A percentile compares a stretch with the other conserved stretches of the same genome.
phyloP scores from a whole-genome alignment of 2,329 filamentous ascomycete genomes.

The Tolypocladium capitatum region DNA sequence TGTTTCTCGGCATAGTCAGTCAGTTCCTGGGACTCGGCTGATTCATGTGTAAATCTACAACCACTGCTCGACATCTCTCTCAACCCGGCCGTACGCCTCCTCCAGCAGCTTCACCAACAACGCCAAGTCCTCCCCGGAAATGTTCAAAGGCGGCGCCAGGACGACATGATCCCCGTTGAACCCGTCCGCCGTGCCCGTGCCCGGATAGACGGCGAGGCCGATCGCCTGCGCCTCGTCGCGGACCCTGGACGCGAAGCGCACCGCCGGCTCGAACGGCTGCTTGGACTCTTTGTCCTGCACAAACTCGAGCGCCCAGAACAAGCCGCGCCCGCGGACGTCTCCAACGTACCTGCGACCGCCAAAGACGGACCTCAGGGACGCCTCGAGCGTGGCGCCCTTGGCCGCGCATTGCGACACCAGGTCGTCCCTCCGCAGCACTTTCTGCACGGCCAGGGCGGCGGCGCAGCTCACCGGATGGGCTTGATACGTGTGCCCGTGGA shows the following conservation, averaged over 20 bases:
- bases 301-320: slow-evolving; percentile 36
- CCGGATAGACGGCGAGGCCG: slow-evolving; percentile 44
- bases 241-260: slow-evolving; percentile 15
- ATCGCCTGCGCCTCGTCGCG: slow-evolving; percentile 16
- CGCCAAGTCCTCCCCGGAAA: slow-evolving; percentile 24
- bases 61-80: background rate
- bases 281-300: slow-evolving; percentile 21
- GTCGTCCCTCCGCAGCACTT: slow-evolving; percentile 40
- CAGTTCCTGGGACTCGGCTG: too few species aligned
- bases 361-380: slow-evolving; percentile 28
- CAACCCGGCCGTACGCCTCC: slow-evolving; percentile 4
- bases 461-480: slow-evolving; percentile 46
- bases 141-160: slow-evolving; percentile 57
- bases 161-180: slow-evolving; percentile 55
- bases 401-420: slow-evolving; percentile 43
- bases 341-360: slow-evolving; percentile 37
- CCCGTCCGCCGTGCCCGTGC: slow-evolving; percentile 46
- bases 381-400: slow-evolving; percentile 37
- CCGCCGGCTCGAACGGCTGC: slow-evolving; percentile 17
- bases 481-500: slow-evolving; percentile 50
- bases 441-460: slow-evolving; percentile 49
- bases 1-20: too few species aligned
- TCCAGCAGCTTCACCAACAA: slow-evolving; percentile 4
- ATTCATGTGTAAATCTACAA: too few species aligned
- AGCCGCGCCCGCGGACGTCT: slow-evolving; percentile 45